A percentile compares a stretch with the other conserved stretches of the same genome.
These are phyloP conservation scores for Rosellinia necatrix DNA, from an alignment of 2,329 filamentous ascomycete genomes.

Conservation along the genomic window DNA sequence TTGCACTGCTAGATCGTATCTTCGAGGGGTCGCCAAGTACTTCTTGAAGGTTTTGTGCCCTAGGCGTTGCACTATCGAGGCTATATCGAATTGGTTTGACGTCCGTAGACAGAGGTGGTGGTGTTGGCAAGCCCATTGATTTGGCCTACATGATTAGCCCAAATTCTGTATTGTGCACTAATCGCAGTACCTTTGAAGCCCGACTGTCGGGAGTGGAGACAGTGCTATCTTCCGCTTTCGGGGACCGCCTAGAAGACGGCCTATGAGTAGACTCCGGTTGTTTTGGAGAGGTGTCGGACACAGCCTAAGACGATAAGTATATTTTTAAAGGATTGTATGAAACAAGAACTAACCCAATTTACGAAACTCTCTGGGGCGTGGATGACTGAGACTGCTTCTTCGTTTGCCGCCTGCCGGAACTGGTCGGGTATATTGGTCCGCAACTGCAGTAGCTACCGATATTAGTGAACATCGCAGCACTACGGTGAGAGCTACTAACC, in stretches of 20 bases:
- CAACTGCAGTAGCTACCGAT: constrained; percentile 50
- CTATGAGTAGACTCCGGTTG: constrained; percentile 43
- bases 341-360: constrained; percentile 67
- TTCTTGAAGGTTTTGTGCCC: constrained; percentile 81
- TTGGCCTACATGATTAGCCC: constrained; percentile 36
- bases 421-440: constrained; percentile 62
- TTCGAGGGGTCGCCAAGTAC: constrained; percentile 60
- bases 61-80: constrained; percentile 73
- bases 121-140: constrained; percentile 55
- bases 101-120: constrained; percentile 76
- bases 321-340: not conserved
- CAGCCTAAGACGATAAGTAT: constrained; percentile 45
- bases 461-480: constrained; percentile 31
- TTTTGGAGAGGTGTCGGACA: constrained; percentile 46
- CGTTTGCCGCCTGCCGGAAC: constrained; percentile 64
- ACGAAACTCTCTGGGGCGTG: constrained; percentile 85
- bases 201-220: constrained; percentile 44
- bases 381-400: constrained; percentile 87
- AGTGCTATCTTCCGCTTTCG: constrained; percentile 43
- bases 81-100: constrained; percentile 69
- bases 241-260: constrained; percentile 45
- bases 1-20: constrained; percentile 68
- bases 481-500: constrained; percentile 38
- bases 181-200: constrained; percentile 43
- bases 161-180: not conserved